phyloP scores from a whole-genome alignment of 225 moss, liverwort and hornwort species.

The Ulota crispa region DNA sequence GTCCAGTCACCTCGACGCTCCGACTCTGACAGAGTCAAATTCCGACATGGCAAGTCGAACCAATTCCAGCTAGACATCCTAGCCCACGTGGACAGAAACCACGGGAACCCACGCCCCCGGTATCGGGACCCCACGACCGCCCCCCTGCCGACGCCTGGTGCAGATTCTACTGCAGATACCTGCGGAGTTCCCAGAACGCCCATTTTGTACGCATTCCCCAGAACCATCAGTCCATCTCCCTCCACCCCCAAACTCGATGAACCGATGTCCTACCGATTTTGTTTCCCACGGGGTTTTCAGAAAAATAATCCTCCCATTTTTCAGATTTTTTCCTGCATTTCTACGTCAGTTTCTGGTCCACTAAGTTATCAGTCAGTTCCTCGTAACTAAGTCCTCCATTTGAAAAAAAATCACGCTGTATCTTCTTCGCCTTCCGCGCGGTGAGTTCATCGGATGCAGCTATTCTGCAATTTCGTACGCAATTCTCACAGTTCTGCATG shows the following conservation, averaged over 20 bases:
- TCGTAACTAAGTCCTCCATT: background rate
- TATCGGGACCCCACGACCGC: background rate
- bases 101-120: background rate
- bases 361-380: no score
- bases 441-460: background rate
- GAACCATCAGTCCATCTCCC: background rate
- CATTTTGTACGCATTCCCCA: background rate
- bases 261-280: fast-evolving
- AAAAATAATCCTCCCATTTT: background rate
- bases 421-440: background rate
- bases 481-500: background rate
- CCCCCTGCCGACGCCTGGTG: constrained; percentile 14
- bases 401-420: no score
- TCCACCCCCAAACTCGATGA: background rate
- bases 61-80: background rate
- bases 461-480: background rate
- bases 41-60: background rate
- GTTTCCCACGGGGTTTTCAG: background rate
- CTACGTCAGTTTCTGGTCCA: background rate
- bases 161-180: background rate
- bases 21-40: background rate
- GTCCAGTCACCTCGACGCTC: background rate
- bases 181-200: background rate
- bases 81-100: background rate
- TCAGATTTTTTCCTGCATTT: background rate